A percentile compares a stretch with the other conserved stretches of the same genome.
phyloP scores from a whole-genome alignment of 805 yeast genomes.

The Yueomyces sp. region DNA sequence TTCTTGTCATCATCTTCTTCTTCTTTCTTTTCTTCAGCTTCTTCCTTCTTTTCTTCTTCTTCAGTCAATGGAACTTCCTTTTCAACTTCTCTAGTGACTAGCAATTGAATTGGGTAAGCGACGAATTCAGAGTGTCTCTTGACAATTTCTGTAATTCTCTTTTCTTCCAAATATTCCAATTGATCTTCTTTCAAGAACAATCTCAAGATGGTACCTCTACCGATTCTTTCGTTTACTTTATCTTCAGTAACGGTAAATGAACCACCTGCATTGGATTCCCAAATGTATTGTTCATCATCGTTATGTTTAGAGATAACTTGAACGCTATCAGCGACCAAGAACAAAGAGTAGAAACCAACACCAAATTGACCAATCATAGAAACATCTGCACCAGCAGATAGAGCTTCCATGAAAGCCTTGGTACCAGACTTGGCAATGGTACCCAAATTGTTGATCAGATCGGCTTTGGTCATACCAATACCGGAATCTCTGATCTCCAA shows the following conservation, averaged over 20 bases:
- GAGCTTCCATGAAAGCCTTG: slow-evolving; percentile 98
- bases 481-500: slow-evolving; percentile 98
- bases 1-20: slow-evolving; percentile 56
- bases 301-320: slow-evolving; percentile 97
- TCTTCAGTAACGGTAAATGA: slow-evolving; percentile 93
- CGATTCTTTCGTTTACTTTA: slow-evolving; percentile 68
- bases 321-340: slow-evolving; percentile 97
- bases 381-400: slow-evolving; percentile 98
- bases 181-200: slow-evolving; percentile 97
- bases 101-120: slow-evolving; percentile 96
- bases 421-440: slow-evolving; percentile 99
- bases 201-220: slow-evolving; percentile 93
- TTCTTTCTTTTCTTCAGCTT: slow-evolving; percentile 26
- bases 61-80: slow-evolving; percentile 88
- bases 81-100: slow-evolving; percentile 97
- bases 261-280: slow-evolving; percentile 99
- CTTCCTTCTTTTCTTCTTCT: slow-evolving; percentile 25
- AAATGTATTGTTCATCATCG: slow-evolving; percentile 97
- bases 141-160: slow-evolving; percentile 98
- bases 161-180: slow-evolving; percentile 97
- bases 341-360: slow-evolving; percentile 99
- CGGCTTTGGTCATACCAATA: slow-evolving; percentile 99
- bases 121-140: slow-evolving; percentile 99
- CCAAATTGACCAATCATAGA: slow-evolving; percentile 99
- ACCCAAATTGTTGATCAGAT: slow-evolving; percentile 97